Evolutionary conservation across 805 yeast genomes (phyloP), one percentile per base, ranked within the genome.

Genomic region (Candida germanica): DNA sequence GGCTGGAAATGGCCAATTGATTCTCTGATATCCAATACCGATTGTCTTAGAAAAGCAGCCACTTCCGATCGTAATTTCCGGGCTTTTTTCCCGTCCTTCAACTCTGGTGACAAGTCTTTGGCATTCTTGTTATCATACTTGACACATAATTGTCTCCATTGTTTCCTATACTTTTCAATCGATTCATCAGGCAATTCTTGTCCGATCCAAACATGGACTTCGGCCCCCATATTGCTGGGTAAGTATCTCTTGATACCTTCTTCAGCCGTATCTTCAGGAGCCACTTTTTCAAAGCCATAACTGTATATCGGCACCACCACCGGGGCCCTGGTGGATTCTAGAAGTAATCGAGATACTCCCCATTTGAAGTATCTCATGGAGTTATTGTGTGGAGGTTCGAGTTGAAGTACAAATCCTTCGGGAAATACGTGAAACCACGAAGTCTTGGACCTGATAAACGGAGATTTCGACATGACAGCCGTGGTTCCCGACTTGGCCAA

Each of bases 401-500:
- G 57, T 57, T 93, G 98, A 35, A 91, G 74, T 4, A 91, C 98
- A 56, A 82, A 87, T 0, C 95, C 96, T 58, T 91, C 98, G 0
- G 98, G 98, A 59, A 87, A 91, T 3, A 88, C 78, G 56, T 91
- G 98, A 40, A 93, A 77, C 98, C 98, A 91, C 0, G 87, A 78
- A 0, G 93, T 82, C 40, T 74, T 77, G 11, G 70, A 59, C 38
- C 89, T 64, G 18, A 76, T 62, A 22, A 83, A 66, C 2, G 91
- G 91, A 1, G 69, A 49, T 33, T 48, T 53, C 7, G 58, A 46
- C 65, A 61, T 55, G 30, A 67, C 48, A 9, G 61, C 42, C 21
- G 56, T 61, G 1, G 66, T 46, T 10, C 44, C 38, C 2, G 71
- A 69, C 31, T 45, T 51, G 51, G 46, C 25, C 6, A 32, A 15